Evolutionary conservation across 1,284 basidiomycete genomes (phyloP).

Genomic region (Fomitopsis pinicola): DNA sequence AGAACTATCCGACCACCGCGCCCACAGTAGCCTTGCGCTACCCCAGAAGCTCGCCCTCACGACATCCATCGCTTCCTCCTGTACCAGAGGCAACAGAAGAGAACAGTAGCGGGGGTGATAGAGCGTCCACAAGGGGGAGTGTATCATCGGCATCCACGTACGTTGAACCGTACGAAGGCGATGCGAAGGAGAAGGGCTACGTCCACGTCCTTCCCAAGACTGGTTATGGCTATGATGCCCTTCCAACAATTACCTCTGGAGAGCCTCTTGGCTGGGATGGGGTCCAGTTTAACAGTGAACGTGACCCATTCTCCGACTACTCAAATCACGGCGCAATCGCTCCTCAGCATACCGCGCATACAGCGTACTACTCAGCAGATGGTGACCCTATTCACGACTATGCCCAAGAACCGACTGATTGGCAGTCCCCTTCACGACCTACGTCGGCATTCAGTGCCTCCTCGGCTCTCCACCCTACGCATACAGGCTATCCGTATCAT

Average conservation of each 20-base stretch:
- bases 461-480: slow-evolving; percentile 1
- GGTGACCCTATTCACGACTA: slow-evolving; percentile 5
- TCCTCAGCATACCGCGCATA: neutral
- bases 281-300: slow-evolving; percentile 9
- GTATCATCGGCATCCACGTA: slow-evolving; percentile 17
- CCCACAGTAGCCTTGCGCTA: slow-evolving; percentile 13
- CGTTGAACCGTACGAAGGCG: slow-evolving; percentile 8
- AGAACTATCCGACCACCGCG: slow-evolving; percentile 1
- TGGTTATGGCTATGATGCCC: slow-evolving; percentile 1
- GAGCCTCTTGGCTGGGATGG: slow-evolving; percentile 28
- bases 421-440: slow-evolving; percentile 16
- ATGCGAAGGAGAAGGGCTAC: neutral
- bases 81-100: slow-evolving; percentile 21
- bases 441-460: slow-evolving; percentile 17
- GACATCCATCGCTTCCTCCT: slow-evolving; percentile 18
- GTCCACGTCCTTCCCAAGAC: neutral
- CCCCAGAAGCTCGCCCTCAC: slow-evolving; percentile 13
- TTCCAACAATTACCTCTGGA: slow-evolving; percentile 28
- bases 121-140: slow-evolving; percentile 18
- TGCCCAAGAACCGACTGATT: slow-evolving; percentile 9
- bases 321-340: neutral
- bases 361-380: slow-evolving; percentile 1
- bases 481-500: slow-evolving; percentile 14
- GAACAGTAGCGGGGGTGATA: slow-evolving; percentile 13
- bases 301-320: slow-evolving; percentile 28